A percentile compares a stretch with the other conserved stretches of the same genome.
These are phyloP conservation scores for Cicer yamashitae DNA, from an alignment of 306 rosid genomes.

Conservation along the genomic window DNA sequence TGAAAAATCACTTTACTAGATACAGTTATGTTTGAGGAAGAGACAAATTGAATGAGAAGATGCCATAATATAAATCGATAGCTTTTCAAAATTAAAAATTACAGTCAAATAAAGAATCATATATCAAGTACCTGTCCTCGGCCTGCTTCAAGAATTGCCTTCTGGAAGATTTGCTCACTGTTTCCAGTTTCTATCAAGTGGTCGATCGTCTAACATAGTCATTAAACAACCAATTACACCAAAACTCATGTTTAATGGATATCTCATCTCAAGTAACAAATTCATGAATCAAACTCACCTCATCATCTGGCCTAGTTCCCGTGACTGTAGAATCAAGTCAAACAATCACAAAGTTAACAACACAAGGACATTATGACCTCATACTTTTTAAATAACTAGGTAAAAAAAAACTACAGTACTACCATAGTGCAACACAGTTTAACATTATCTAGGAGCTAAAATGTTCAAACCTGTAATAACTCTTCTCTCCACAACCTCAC, in stretches of 20 bases:
- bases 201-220: slow-evolving; percentile 74
- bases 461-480: slow-evolving; percentile 85
- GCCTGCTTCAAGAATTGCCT: slow-evolving; percentile 85
- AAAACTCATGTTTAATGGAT: slow-evolving; percentile 18
- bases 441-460: slow-evolving; percentile 32
- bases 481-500: slow-evolving; percentile 99
- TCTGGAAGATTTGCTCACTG: slow-evolving; percentile 92
- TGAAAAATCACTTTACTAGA: slow-evolving; percentile 2
- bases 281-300: slow-evolving; percentile 63
- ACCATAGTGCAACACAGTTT: slow-evolving; percentile 34
- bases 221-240: slow-evolving; percentile 48
- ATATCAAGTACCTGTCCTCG: slow-evolving; percentile 80
- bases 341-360: slow-evolving; percentile 42
- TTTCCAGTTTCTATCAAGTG: slow-evolving; percentile 94
- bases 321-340: slow-evolving; percentile 68
- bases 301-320: slow-evolving; percentile 93
- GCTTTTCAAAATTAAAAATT: slow-evolving; percentile 9
- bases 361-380: slow-evolving; percentile 40
- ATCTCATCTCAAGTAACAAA: slow-evolving; percentile 39
- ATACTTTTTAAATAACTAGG: background rate
- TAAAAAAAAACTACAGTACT: slow-evolving; percentile 5
- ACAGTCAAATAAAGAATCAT: slow-evolving; percentile 6
- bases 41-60: slow-evolving; percentile 12
- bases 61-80: background rate
- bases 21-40: background rate